These are phyloP conservation scores for Ceratocystiopsis brevicomis DNA, from an alignment of 2,329 filamentous ascomycete species.

Conservation along the genomic window DNA sequence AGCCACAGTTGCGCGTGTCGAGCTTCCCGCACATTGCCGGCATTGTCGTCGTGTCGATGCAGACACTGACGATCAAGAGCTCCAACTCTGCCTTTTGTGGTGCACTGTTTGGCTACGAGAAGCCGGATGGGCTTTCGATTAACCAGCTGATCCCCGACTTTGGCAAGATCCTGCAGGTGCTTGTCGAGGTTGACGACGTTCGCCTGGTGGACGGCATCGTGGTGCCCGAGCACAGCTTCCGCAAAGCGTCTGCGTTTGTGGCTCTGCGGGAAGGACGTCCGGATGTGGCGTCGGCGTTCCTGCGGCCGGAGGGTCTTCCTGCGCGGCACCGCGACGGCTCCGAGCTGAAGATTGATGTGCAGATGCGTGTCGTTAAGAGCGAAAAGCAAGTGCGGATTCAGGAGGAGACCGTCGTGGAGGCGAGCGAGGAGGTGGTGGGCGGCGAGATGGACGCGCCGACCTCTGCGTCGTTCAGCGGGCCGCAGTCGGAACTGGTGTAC, in stretches of 20 bases:
- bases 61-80: slow-evolving; percentile 63
- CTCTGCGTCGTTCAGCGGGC: slow-evolving; percentile 22
- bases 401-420: slow-evolving; percentile 46
- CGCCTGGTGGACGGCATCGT: slow-evolving; percentile 83
- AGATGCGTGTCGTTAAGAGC: slow-evolving; percentile 90
- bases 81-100: slow-evolving; percentile 91
- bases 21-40: slow-evolving; percentile 96
- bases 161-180: slow-evolving; percentile 59
- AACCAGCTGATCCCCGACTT: slow-evolving; percentile 72
- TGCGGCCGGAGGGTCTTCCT: slow-evolving; percentile 66
- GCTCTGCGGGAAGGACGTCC: slow-evolving; percentile 66
- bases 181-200: slow-evolving; percentile 75
- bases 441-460: slow-evolving; percentile 13
- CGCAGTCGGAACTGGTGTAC: slow-evolving; percentile 64
- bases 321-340: slow-evolving; percentile 81
- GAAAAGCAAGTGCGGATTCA: slow-evolving; percentile 46
- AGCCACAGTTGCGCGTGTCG: slow-evolving; percentile 62
- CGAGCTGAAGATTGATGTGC: slow-evolving; percentile 83
- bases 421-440: slow-evolving; percentile 25
- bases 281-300: slow-evolving; percentile 60
- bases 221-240: slow-evolving; percentile 88
- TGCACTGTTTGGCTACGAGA: slow-evolving; percentile 75
- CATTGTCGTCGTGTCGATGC: slow-evolving; percentile 78
- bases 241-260: slow-evolving; percentile 68
- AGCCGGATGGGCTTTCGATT: slow-evolving; percentile 62